Evolutionary conservation across 2,329 filamentous ascomycete genomes (phyloP).

Genomic region (Beauveria medogensis): DNA sequence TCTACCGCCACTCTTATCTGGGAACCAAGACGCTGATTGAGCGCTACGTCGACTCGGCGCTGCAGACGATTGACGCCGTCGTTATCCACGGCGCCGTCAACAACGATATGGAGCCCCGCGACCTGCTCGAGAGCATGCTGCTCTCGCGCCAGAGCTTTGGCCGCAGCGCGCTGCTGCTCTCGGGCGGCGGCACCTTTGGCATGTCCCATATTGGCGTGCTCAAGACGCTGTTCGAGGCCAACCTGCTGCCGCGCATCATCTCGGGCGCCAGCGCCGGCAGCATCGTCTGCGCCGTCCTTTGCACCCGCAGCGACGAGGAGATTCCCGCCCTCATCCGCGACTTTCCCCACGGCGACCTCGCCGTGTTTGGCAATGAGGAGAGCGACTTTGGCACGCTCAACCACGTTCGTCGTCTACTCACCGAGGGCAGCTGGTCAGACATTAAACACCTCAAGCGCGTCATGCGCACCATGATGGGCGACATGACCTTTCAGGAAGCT

Average conservation of each 20-base stretch:
- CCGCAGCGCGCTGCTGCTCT: constrained; percentile 73
- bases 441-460: constrained; percentile 73
- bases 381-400: constrained; percentile 55
- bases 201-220: constrained; percentile 89
- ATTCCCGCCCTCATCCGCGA: constrained; percentile 59
- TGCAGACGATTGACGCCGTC: constrained; percentile 64
- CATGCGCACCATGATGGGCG: constrained; percentile 72
- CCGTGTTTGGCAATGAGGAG: constrained; percentile 63
- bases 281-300: constrained; percentile 75
- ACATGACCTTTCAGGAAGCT: constrained; percentile 90
- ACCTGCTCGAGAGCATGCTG: constrained; percentile 59
- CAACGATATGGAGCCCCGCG: constrained; percentile 49
- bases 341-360: constrained; percentile 73
- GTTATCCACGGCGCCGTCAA: constrained; percentile 51
- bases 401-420: constrained; percentile 65
- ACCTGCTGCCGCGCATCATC: constrained; percentile 74
- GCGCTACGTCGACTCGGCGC: constrained; percentile 71
- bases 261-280: constrained; percentile 83
- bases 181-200: constrained; percentile 80
- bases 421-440: constrained; percentile 78
- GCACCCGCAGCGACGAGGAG: constrained; percentile 69
- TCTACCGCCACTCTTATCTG: constrained; percentile 78
- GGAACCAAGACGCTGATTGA: constrained; percentile 86
- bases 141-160: constrained; percentile 73
- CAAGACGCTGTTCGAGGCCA: constrained; percentile 68